Evolutionary conservation across 768 basidiomycete species (phyloP).

Genomic region (Trichaptum fuscoviolaceum): DNA sequence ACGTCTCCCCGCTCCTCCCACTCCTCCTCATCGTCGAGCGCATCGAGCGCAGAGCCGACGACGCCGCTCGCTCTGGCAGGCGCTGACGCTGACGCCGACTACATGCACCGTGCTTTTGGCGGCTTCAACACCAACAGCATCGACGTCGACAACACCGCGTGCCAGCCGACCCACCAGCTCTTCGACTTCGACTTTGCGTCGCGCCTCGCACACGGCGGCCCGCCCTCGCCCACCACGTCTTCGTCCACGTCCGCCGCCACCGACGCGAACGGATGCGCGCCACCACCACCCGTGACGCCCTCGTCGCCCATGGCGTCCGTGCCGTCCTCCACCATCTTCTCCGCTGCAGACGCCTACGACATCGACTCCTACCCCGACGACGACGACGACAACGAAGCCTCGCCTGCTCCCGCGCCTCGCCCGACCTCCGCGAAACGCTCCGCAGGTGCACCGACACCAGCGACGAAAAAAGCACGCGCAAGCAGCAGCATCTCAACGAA

Average conservation of each 20-base stretch:
- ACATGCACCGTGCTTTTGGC: conserved; percentile 38
- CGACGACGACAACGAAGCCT: too few species aligned
- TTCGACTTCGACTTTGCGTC: conserved; percentile 55
- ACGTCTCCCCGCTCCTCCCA: conserved; percentile 45
- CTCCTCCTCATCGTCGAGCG: conserved; percentile 32
- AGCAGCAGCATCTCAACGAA: conserved; percentile 56
- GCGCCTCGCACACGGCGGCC: too few species aligned
- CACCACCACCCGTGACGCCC: conserved; percentile 22
- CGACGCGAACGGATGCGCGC: conserved; percentile 17
- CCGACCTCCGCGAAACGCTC: conserved; percentile 21
- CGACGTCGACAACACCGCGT: conserved; percentile 28
- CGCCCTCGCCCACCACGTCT: too few species aligned
- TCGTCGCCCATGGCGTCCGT: conserved; percentile 28
- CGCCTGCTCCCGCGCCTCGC: neutral
- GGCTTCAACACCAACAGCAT: conserved; percentile 43
- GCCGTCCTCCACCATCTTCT: conserved; percentile 21
- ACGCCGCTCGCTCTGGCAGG: too few species aligned
- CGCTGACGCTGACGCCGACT: conserved; percentile 44
- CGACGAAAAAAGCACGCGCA: conserved; percentile 42
- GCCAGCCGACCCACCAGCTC: conserved; percentile 66
- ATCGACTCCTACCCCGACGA: conserved; percentile 23
- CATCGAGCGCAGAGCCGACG: conserved; percentile 27
- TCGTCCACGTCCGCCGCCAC: too few species aligned
- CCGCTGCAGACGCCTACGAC: conserved; percentile 29
- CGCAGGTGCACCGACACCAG: conserved; percentile 21